These are phyloP conservation scores for Cytospora leucostoma DNA, from an alignment of 2,329 filamentous ascomycete genomes.

Conservation along the genomic window DNA sequence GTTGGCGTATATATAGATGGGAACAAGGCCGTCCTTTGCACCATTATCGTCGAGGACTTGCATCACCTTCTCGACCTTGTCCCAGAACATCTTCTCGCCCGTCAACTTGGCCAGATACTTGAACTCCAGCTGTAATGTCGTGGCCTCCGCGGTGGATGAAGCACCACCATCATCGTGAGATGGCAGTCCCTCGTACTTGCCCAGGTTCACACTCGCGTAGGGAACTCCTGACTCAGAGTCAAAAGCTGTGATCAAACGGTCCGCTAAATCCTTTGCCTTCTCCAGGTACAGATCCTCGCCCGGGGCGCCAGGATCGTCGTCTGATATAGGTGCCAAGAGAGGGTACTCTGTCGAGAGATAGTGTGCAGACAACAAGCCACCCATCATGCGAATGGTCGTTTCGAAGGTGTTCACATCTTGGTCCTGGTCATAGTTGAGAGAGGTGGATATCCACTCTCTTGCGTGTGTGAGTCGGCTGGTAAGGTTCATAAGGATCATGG, in stretches of 20 bases:
- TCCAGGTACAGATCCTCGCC: constrained; percentile 94
- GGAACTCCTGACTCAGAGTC: constrained; percentile 85
- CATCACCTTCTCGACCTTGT: constrained; percentile 88
- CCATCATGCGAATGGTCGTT: constrained; percentile 96
- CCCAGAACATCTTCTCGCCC: constrained; percentile 90
- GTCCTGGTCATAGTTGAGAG: constrained; percentile 83
- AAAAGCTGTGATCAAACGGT: constrained; percentile 83
- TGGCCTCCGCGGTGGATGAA: constrained; percentile 91
- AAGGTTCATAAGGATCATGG: constrained; percentile 97
- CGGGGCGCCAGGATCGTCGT: constrained; percentile 69
- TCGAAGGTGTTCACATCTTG: constrained; percentile 98
- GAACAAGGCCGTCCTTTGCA: constrained; percentile 77
- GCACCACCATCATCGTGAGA: constrained; percentile 86
- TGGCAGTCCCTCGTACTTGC: constrained; percentile 70
- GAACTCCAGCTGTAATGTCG: constrained; percentile 91
- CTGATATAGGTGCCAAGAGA: constrained; percentile 70
- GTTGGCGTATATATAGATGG: constrained; percentile 84
- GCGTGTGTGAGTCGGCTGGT: constrained; percentile 83
- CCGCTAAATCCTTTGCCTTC: constrained; percentile 90
- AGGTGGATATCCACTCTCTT: constrained; percentile 82
- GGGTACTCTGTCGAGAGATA: constrained; percentile 88
- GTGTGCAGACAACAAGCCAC: constrained; percentile 87
- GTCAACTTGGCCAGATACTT: constrained; percentile 96
- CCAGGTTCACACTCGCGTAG: constrained; percentile 86
- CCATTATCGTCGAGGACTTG: constrained; percentile 83